Conservation (phyloP, 2,329 filamentous ascomycete species). For the Sporothrix pallida region DNA sequence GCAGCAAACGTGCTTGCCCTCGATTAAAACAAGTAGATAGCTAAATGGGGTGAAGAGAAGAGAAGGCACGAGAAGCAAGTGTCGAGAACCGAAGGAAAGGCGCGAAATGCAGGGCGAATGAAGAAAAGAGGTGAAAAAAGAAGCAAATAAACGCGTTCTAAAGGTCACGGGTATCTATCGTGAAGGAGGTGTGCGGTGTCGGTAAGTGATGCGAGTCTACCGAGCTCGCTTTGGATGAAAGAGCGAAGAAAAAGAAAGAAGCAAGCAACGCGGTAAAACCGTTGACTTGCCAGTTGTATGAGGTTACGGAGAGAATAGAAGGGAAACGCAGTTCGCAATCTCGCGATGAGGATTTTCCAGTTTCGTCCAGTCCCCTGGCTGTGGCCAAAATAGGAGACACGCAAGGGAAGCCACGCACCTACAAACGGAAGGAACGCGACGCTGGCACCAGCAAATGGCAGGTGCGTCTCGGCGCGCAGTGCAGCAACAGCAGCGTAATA, state of each 20-base stretch:
- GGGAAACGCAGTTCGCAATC: slow-evolving; percentile 18
- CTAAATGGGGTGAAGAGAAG: slow-evolving; percentile 12
- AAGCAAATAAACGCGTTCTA: slow-evolving; percentile 33
- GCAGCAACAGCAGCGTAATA: slow-evolving; percentile 7
- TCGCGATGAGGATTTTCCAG: slow-evolving; percentile 26
- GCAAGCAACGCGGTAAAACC: slow-evolving; percentile 24
- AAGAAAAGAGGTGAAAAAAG: neutral
- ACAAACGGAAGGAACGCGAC: slow-evolving; percentile 30
- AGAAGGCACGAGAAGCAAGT: slow-evolving; percentile 28
- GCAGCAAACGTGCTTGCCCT: slow-evolving; percentile 14
- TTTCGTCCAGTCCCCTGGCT: slow-evolving; percentile 21
- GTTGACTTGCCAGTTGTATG: slow-evolving; percentile 8
- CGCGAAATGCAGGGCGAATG: slow-evolving; percentile 8
- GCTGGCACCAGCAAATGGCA: slow-evolving; percentile 26
- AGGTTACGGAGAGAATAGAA: neutral
- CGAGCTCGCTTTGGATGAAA: slow-evolving; percentile 7
- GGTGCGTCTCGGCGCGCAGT: slow-evolving; percentile 25
- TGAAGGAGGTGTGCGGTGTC: neutral
- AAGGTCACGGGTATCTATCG: slow-evolving; percentile 20
- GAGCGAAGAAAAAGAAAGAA: neutral
- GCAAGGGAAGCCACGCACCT: slow-evolving; percentile 21
- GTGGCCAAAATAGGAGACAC: slow-evolving; percentile 25
- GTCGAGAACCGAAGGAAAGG: slow-evolving; percentile 19
- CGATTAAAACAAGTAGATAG: slow-evolving; percentile 29
- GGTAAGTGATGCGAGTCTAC: slow-evolving; percentile 4